phyloP scores from a whole-genome alignment of 1,139 yeast species.

The Schwanniomyces etchellsii region DNA sequence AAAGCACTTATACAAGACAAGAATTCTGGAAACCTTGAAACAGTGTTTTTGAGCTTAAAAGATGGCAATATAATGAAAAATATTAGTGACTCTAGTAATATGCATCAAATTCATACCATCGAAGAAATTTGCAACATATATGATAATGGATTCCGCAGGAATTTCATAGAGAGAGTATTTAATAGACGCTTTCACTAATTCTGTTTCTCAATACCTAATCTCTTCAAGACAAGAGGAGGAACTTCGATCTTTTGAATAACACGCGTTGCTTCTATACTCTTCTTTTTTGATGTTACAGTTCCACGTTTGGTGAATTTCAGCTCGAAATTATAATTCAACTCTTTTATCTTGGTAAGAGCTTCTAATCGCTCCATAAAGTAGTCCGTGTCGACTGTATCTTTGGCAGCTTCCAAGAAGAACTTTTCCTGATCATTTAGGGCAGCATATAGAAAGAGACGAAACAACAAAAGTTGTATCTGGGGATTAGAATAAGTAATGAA shows the following conservation, averaged over 20 bases:
- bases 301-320: conserved; percentile 4
- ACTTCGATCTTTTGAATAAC: conserved; percentile 4
- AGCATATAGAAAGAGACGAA: conserved; percentile 7
- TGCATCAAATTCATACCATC: conserved; percentile 31
- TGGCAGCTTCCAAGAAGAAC: conserved; percentile 2
- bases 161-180: conserved; percentile 31
- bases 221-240: conserved; percentile 6
- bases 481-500: too few species aligned
- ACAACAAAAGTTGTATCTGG: too few species aligned
- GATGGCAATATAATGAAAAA: conserved; percentile 18
- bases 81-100: conserved; percentile 9
- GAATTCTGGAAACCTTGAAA: not conserved
- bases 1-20: not conserved
- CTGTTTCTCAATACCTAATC: conserved; percentile 5
- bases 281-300: not conserved
- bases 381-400: not conserved
- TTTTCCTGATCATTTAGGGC: conserved; percentile 5
- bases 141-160: conserved; percentile 56
- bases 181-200: conserved; percentile 2
- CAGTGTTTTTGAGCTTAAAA: conserved; percentile 24
- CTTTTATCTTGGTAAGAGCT: conserved; percentile 4
- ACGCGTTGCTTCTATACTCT: conserved; percentile 1
- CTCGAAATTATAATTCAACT: conserved; percentile 5
- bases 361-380: conserved; percentile 2
- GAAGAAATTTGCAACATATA: conserved; percentile 58